phyloP scores from a whole-genome alignment of 208 protist genomes.

The Crithidia mellificae region DNA sequence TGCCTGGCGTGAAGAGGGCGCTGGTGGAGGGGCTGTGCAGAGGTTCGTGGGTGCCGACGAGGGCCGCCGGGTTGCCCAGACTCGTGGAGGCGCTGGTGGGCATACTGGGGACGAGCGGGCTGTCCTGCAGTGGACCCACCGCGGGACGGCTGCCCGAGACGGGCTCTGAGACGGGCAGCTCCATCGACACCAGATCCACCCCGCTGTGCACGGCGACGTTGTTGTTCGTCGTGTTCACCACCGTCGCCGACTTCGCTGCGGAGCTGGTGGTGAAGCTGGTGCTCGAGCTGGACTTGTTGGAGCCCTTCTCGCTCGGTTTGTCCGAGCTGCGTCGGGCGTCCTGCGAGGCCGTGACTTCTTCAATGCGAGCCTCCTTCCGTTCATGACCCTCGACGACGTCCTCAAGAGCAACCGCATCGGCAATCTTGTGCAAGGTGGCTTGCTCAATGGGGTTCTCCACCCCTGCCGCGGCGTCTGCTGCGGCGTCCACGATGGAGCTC shows the following conservation, averaged over 20 bases:
- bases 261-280: neutral
- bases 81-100: neutral
- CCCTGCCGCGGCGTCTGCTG: neutral
- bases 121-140: neutral
- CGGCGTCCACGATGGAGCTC: no score
- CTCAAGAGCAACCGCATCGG: conserved; percentile 15
- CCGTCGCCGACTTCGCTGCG: neutral
- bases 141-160: neutral
- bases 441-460: neutral
- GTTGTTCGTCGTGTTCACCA: conserved; percentile 1
- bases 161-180: neutral
- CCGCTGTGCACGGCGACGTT: neutral
- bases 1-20: neutral
- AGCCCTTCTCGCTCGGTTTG: neutral
- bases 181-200: conserved; percentile 1
- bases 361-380: neutral
- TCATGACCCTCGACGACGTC: conserved; percentile 11
- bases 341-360: neutral
- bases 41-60: neutral
- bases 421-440: conserved; percentile 8
- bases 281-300: no score
- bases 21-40: conserved; percentile 2
- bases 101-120: conserved; percentile 8
- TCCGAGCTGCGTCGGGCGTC: neutral
- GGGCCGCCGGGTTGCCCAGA: neutral